Percentiles rank a stretch among this genome's conserved stretches.
Evolutionary conservation across 106 monocot genomes (phyloP).

Genomic region (Acorus calamus): DNA sequence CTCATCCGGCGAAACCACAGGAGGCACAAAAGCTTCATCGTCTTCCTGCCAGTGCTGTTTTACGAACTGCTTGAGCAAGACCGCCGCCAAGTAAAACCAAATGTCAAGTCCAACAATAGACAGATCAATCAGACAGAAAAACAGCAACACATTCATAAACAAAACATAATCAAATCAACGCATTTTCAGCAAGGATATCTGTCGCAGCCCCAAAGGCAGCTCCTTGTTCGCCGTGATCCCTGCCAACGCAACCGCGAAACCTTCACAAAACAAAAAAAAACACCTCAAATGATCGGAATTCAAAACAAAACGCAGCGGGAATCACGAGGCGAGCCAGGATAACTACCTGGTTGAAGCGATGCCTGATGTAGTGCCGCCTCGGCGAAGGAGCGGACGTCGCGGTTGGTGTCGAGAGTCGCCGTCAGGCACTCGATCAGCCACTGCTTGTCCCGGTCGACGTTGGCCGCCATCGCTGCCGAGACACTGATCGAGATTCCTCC

Average conservation of each 20-base stretch:
- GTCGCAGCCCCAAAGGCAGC: slow-evolving; percentile 74
- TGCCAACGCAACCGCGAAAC: slow-evolving; percentile 75
- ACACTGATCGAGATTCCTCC: too few species aligned
- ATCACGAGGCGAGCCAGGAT: neutral
- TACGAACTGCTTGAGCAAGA: slow-evolving; percentile 89
- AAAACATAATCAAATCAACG: neutral
- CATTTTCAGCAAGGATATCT: slow-evolving; percentile 69
- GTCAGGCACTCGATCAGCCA: slow-evolving; percentile 86
- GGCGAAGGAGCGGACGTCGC: slow-evolving; percentile 77
- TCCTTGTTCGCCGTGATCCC: slow-evolving; percentile 66
- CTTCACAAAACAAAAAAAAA: slow-evolving; percentile 19
- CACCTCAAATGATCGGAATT: neutral
- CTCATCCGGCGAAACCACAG: slow-evolving; percentile 65
- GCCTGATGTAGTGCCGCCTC: slow-evolving; percentile 89
- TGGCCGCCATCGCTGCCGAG: neutral
- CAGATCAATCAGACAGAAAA: neutral
- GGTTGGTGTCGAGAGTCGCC: slow-evolving; percentile 74
- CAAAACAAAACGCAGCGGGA: neutral
- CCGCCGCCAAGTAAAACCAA: slow-evolving; percentile 63
- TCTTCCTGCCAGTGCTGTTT: slow-evolving; percentile 95
- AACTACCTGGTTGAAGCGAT: slow-evolving; percentile 63
- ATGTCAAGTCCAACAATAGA: slow-evolving; percentile 31
- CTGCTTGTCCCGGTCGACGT: slow-evolving; percentile 67
- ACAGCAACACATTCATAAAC: neutral
- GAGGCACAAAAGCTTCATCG: slow-evolving; percentile 71